Evolutionary conservation across 2,329 filamentous ascomycete species (phyloP), one percentile per base, ranked within the genome.

Genomic region (Aaosphaeria pasadenensis): DNA sequence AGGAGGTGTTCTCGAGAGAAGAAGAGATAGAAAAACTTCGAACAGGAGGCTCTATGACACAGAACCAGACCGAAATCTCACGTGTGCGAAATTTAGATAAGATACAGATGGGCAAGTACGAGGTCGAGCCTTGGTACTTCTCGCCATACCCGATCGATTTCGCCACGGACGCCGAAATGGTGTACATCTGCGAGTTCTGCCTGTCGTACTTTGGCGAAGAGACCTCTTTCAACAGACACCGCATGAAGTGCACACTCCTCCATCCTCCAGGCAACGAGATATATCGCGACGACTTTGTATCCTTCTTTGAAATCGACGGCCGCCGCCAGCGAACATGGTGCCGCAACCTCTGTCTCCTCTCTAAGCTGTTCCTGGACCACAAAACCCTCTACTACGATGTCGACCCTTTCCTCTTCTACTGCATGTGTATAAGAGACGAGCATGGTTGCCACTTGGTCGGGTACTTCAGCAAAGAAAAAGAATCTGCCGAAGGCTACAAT

Each of bases 371-470:
- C 67, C 80, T 99, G 35, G 94, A 95, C 57, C 95, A 96, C 70
- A 99, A 99, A 72, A 97, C 94, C 5, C 83, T 99, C 6, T 99
- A 96, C 76, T 99, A 99, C 74, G 94, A 99, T 61, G 94, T 99
- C n/a, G 94, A 99, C 55, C 94, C 94, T 0, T 99, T 99, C 67
- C 75, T 99, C 33, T 99, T 99, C 76, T 99, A 99, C 72, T 92
- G 96, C 70, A 96, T 99, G 92, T 89, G 89, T 29, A 87, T 86
- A 38, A 85, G 88, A 57, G 89, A 91, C 55, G 90, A 95, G 43
- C 86, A 91, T 60, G 94, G 94, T 11, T 94, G 88, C 62, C 94
- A 97, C 64, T 82, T 99, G 43, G 89, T 99, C n/a, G 94, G 94
- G n/a, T 99, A 96, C 67, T 99, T 99, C 71, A 95, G 89, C 47